Conservation (phyloP, 495 filamentous ascomycete species). For the Penicillium desertorum region DNA sequence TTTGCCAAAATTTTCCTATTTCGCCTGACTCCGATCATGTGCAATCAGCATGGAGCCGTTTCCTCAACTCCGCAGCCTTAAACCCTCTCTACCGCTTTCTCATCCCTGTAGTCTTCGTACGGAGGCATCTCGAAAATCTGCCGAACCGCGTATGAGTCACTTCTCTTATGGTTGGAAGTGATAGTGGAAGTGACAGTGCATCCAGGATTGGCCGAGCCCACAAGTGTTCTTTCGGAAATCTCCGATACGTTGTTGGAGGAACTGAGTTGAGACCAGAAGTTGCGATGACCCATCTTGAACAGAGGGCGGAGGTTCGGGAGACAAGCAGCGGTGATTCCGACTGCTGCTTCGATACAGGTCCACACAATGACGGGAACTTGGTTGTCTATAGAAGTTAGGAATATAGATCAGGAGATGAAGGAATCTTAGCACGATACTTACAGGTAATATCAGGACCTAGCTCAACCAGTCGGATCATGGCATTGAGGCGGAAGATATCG, state of each 20-base stretch:
- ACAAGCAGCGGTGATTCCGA: slow-evolving; percentile 30
- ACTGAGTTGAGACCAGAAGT: slow-evolving; percentile 29
- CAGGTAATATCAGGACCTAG: slow-evolving; percentile 29
- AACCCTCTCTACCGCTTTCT: background rate
- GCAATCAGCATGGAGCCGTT: background rate
- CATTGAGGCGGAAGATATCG: slow-evolving; percentile 21
- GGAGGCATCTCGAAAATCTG: background rate
- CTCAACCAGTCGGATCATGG: slow-evolving; percentile 22
- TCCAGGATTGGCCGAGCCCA: slow-evolving; percentile 6
- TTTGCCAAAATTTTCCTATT: background rate
- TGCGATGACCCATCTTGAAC: slow-evolving; percentile 19
- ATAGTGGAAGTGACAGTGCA: slow-evolving; percentile 11
- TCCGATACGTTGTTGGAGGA: slow-evolving; percentile 17
- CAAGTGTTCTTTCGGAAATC: slow-evolving; percentile 15
- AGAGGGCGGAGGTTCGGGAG: slow-evolving; percentile 30
- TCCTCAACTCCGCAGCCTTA: background rate
- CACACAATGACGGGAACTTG: slow-evolving; percentile 31
- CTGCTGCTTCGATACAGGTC: slow-evolving; percentile 31
- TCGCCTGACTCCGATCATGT: background rate
- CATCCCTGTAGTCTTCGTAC: background rate
- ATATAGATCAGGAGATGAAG: background rate
- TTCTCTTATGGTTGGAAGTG: background rate
- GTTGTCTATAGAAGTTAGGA: slow-evolving; percentile 22
- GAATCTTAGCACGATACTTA: slow-evolving; percentile 9
- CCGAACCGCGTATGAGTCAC: background rate